A percentile compares a stretch with the other conserved stretches of the same genome.
These are phyloP conservation scores for Lactifluus pinguis DNA, from an alignment of 768 basidiomycete genomes.

Conservation along the genomic window DNA sequence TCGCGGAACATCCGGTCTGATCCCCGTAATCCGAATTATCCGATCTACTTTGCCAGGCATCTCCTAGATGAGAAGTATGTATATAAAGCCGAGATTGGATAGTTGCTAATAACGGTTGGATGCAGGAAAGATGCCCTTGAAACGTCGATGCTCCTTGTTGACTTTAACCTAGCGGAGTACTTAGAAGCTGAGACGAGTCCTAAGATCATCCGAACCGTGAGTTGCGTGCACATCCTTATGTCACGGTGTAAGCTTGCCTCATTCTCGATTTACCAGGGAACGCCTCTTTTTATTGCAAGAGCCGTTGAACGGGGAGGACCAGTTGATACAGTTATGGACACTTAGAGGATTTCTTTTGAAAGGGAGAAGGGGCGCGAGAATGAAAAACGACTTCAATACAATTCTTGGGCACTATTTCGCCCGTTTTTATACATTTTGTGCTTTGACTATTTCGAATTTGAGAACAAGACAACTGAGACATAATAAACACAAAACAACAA, in stretches of 20 bases:
- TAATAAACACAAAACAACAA: too few relatives aligned
- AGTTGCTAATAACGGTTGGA: neutral
- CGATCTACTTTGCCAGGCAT: neutral
- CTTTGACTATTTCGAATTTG: too few relatives aligned
- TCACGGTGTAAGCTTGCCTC: neutral
- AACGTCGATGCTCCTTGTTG: neutral
- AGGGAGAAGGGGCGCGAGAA: too few relatives aligned
- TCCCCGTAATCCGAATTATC: too few relatives aligned
- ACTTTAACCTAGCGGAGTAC: neutral
- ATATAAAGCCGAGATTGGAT: neutral
- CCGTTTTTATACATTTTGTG: too few relatives aligned
- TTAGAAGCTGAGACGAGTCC: neutral
- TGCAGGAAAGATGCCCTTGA: neutral
- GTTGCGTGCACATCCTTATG: neutral
- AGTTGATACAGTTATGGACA: too few relatives aligned
- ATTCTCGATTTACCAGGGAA: neutral
- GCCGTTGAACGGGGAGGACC: slow-evolving; percentile 1
- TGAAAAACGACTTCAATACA: too few relatives aligned
- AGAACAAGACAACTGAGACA: too few relatives aligned
- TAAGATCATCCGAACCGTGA: neutral
- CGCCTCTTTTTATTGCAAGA: neutral
- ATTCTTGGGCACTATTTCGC: too few relatives aligned
- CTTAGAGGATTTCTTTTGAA: too few relatives aligned
- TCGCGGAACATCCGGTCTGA: too few relatives aligned
- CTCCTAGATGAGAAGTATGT: neutral